phyloP scores from a whole-genome alignment of 2,329 filamentous ascomycete species.

The Claviceps paspali region DNA sequence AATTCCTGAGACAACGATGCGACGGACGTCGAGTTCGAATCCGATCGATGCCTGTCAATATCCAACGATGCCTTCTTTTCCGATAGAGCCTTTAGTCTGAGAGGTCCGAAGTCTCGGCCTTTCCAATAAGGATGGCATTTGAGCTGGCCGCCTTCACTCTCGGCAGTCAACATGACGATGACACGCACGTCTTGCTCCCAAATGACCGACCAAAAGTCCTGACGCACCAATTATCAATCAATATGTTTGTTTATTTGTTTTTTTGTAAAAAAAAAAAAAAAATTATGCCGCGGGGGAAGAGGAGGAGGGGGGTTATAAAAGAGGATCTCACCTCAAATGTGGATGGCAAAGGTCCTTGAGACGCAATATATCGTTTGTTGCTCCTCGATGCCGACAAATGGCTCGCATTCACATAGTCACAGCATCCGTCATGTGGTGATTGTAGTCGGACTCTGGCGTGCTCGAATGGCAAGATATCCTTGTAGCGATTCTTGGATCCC shows the following conservation, averaged over 20 bases:
- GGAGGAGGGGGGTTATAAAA: too few relatives aligned
- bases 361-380: slow-evolving; percentile 88
- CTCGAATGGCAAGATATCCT: slow-evolving; percentile 93
- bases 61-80: slow-evolving; percentile 74
- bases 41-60: slow-evolving; percentile 36
- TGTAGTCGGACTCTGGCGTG: slow-evolving; percentile 75
- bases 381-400: slow-evolving; percentile 66
- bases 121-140: slow-evolving; percentile 96
- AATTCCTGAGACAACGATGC: slow-evolving; percentile 18
- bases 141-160: slow-evolving; percentile 80
- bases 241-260: neutral
- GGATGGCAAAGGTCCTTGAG: slow-evolving; percentile 80
- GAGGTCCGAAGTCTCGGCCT: slow-evolving; percentile 57
- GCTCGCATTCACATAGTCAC: slow-evolving; percentile 94
- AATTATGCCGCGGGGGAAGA: too few relatives aligned
- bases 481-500: slow-evolving; percentile 90
- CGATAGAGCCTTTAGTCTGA: slow-evolving; percentile 61
- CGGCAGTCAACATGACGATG: slow-evolving; percentile 91
- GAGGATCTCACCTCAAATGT: slow-evolving; percentile 67
- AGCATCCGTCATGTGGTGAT: slow-evolving; percentile 48
- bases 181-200: slow-evolving; percentile 96
- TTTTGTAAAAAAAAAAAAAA: too few relatives aligned
- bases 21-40: slow-evolving; percentile 15
- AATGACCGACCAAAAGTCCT: slow-evolving; percentile 96
- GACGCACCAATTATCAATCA: neutral